These are phyloP conservation scores for Citrus australasica DNA, from an alignment of 345 rosid genomes.

Conservation along the genomic window DNA sequence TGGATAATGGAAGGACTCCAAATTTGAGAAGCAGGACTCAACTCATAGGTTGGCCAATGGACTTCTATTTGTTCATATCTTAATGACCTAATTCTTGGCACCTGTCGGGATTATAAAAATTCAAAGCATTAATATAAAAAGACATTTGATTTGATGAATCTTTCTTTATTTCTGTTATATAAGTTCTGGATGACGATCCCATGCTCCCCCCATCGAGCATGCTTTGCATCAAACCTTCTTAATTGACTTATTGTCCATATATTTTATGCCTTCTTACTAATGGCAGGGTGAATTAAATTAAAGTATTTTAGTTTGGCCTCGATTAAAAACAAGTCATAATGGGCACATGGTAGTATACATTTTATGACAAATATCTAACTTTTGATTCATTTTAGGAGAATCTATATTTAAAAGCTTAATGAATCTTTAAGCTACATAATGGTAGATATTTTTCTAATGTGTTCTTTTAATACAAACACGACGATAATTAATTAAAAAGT, in stretches of 20 bases:
- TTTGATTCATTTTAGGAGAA: no score
- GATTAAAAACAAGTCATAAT: no score
- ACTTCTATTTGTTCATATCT: neutral
- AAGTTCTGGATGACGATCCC: constrained; percentile 11
- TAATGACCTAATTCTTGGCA: constrained; percentile 12
- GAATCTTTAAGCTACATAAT: no score
- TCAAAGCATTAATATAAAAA: neutral
- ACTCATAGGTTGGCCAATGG: constrained; percentile 10
- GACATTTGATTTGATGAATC: neutral
- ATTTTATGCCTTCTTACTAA: neutral
- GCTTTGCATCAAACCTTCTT: neutral
- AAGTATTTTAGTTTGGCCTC: no score
- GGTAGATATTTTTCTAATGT: no score
- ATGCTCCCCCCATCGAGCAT: constrained; percentile 10
- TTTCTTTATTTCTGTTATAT: neutral
- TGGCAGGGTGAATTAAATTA: no score
- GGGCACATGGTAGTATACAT: no score
- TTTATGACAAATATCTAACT: no score
- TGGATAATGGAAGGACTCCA: neutral
- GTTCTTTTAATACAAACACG: no score
- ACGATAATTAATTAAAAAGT: no score
- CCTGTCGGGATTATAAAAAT: neutral
- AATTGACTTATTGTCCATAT: neutral
- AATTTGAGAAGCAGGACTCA: neutral
- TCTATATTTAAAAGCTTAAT: no score